Conservation (phyloP, 2,329 filamentous ascomycete species). For the Trichoderma sp. region DNA sequence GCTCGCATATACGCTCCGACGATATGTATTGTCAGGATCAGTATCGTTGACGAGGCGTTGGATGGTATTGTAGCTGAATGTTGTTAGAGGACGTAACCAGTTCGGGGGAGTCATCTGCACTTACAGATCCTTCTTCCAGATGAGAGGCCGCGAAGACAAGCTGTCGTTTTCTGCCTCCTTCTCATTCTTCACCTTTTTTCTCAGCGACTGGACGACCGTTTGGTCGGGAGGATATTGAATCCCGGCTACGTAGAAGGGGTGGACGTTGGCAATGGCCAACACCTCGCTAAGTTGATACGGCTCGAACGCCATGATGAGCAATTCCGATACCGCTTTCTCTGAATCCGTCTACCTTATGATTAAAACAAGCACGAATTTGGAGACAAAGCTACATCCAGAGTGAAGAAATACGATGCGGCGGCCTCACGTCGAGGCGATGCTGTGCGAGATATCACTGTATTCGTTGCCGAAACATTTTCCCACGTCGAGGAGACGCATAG, state of each 20-base stretch:
- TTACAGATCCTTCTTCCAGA: slow-evolving; percentile 35
- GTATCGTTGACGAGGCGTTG: slow-evolving; percentile 43
- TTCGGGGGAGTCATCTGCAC: not conserved
- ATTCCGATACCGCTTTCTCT: not conserved
- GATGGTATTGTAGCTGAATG: slow-evolving; percentile 40
- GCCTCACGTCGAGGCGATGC: not conserved
- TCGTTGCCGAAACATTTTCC: not conserved
- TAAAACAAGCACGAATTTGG: not conserved
- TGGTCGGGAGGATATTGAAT: slow-evolving; percentile 39
- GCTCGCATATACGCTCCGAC: slow-evolving; percentile 44
- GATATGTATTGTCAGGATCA: slow-evolving; percentile 42
- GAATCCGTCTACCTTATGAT: not conserved
- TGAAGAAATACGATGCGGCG: not conserved
- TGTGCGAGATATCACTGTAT: not conserved
- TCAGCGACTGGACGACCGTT: slow-evolving; percentile 14
- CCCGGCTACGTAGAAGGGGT: slow-evolving; percentile 42
- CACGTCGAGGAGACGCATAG: not conserved
- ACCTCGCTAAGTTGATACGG: slow-evolving; percentile 38
- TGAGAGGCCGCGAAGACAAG: slow-evolving; percentile 30
- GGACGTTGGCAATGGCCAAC: slow-evolving; percentile 40
- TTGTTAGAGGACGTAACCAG: slow-evolving; percentile 1
- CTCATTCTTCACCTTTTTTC: slow-evolving; percentile 20
- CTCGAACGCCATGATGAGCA: slow-evolving; percentile 3
- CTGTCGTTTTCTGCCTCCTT: not conserved
- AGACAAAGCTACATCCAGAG: not conserved